Base-by-base conservation (phyloP, 2,329 filamentous ascomycete genomes). In the Madurella fahalii region DNA sequence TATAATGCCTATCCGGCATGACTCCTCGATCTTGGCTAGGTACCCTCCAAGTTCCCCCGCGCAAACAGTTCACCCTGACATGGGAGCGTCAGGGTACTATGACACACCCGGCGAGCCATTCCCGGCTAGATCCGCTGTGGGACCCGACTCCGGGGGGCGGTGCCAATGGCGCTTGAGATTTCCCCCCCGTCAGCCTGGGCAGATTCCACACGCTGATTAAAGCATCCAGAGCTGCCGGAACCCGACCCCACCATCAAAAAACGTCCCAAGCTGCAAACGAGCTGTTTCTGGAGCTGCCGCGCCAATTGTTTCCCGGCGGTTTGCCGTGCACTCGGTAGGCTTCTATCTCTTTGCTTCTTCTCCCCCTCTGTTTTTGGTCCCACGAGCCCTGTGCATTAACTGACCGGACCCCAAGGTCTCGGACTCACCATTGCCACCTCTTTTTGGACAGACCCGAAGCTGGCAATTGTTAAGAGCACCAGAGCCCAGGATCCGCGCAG, bases 211-310 rank as follows among this genome's bases (percentile, higher is more conserved):
- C 39, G 32, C 47, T 58, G 56, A 58, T 51, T 48, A 48, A 47
- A 25, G 7, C 7, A 25, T 39, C 39, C 18, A 32, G 50, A 59
- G 54, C 57, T 56, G 37, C 50, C 40, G 30, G 40, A 42, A 40
- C 18, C 11, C 45, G 47, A 61, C 60, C 60, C 60, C 60, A 60
- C 59, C 54, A 60, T 45, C 52, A 45, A 25, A 50, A 53, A 5
- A 43, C n/a, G n/a, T n/a, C n/a, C 52, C 18, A 50, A 32, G 47
- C 49, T 34, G 17, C 51, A 48, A 37, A 40, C 40, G 39, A 11
- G 11, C 34, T 37, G 9, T 15, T n/a, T n/a, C 13, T 37, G 34
- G 11, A 4, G 34, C 11, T 9, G 34, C 20, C 18, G 18, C 42
- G 11, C 11, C 16, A 42, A 31, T 16, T 30, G 34, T 45, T 39